Conservation (phyloP, 257 asterid species). For the Misopates orontium region DNA sequence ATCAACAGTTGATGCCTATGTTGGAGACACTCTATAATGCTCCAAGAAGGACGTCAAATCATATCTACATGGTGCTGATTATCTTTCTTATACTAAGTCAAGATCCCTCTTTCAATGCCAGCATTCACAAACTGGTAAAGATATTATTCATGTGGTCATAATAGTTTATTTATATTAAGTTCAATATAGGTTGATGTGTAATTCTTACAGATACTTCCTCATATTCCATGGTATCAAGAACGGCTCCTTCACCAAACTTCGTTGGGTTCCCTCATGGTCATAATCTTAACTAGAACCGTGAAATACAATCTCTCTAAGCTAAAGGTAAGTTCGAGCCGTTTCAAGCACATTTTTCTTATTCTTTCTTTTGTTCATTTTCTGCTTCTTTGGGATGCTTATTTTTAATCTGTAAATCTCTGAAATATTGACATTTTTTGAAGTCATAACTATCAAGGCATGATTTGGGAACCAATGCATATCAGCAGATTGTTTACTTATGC, state of each 20-base stretch:
- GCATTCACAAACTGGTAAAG: conserved; percentile 80
- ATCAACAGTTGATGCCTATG: conserved; percentile 86
- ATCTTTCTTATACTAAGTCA: conserved; percentile 90
- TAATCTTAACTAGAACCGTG: conserved; percentile 74
- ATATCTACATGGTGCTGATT: conserved; percentile 90
- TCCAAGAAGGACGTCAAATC: conserved; percentile 76
- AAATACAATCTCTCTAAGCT: conserved; percentile 59
- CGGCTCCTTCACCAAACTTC: conserved; percentile 51
- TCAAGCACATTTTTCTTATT: background rate
- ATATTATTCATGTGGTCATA: conserved; percentile 19
- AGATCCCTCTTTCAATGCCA: conserved; percentile 86
- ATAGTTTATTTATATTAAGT: conserved; percentile 14
- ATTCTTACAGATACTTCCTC: conserved; percentile 62
- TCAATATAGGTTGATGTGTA: conserved; percentile 27
- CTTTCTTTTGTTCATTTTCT: background rate
- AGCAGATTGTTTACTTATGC: too few relatives aligned
- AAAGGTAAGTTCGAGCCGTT: conserved; percentile 41
- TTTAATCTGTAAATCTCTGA: conserved; percentile 16
- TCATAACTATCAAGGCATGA: too few relatives aligned
- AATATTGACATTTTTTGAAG: conserved; percentile 8
- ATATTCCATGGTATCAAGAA: conserved; percentile 66
- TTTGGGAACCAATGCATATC: too few relatives aligned
- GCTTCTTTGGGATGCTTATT: conserved; percentile 1
- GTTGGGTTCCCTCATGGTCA: conserved; percentile 83
- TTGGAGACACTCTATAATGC: conserved; percentile 93